Conservation (phyloP, 1,284 basidiomycete genomes). For the Thecaphora thlaspeos region DNA sequence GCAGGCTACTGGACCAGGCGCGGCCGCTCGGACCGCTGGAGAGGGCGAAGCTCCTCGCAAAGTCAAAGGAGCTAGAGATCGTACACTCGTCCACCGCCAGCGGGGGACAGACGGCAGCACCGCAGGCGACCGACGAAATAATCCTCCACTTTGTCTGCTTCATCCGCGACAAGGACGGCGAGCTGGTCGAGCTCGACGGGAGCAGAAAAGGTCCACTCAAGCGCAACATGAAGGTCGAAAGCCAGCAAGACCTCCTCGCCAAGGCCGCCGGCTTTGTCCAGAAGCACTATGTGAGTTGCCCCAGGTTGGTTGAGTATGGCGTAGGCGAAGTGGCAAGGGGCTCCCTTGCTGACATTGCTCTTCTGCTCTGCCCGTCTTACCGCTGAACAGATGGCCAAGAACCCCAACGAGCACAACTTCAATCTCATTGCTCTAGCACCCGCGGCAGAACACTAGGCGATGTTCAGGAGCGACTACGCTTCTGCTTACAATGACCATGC, state of each 20-base stretch:
- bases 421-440: slow-evolving; percentile 53
- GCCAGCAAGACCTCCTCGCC: slow-evolving; percentile 30
- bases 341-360: no score
- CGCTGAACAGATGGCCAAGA: slow-evolving; percentile 46
- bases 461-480: no score
- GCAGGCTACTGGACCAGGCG: slow-evolving; percentile 37
- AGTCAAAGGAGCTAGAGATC: slow-evolving; percentile 30
- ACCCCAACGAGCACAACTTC: slow-evolving; percentile 51
- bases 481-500: no score
- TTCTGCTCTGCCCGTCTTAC: no score
- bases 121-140: slow-evolving; percentile 47
- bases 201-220: slow-evolving; percentile 48
- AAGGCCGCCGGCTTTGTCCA: slow-evolving; percentile 42
- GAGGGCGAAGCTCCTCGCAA: slow-evolving; percentile 25
- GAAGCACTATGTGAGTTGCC: slow-evolving; percentile 41
- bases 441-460: background rate
- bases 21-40: slow-evolving; percentile 14
- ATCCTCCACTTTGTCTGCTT: slow-evolving; percentile 57
- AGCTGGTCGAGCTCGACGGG: slow-evolving; percentile 54
- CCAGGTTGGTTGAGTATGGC: no score
- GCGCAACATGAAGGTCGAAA: slow-evolving; percentile 25
- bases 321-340: no score
- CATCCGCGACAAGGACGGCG: slow-evolving; percentile 36
- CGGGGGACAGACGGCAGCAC: slow-evolving; percentile 50
- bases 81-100: slow-evolving; percentile 46